Conservation (phyloP, 352 stramenopile species). For the Phytophthora nicotianae region DNA sequence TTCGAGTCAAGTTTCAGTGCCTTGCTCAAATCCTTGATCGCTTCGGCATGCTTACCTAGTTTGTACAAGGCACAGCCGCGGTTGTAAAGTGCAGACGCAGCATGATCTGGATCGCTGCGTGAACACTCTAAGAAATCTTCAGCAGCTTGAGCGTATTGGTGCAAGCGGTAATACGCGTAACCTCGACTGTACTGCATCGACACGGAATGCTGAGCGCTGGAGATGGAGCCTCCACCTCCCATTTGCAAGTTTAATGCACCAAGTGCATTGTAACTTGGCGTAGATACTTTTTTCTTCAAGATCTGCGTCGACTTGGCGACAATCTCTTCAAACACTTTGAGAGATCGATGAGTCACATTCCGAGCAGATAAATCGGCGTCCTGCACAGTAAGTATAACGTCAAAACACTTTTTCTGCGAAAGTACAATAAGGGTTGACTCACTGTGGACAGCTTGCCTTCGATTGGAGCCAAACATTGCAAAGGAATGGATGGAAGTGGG, state of each 20-base stretch:
- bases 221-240: constrained; percentile 14
- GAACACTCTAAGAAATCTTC: constrained; percentile 64
- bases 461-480: constrained; percentile 46
- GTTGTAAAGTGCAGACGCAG: constrained; percentile 58
- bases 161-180: constrained; percentile 62
- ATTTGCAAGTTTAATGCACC: constrained; percentile 3
- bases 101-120: constrained; percentile 42
- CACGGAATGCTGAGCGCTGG: constrained; percentile 44
- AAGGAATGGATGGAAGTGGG: constrained; percentile 25
- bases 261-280: constrained; percentile 8
- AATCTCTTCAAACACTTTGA: constrained; percentile 39
- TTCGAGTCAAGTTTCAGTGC: constrained; percentile 72
- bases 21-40: constrained; percentile 58
- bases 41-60: constrained; percentile 46
- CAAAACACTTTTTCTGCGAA: no score
- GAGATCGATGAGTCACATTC: constrained; percentile 46
- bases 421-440: not conserved
- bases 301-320: constrained; percentile 41
- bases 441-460: constrained; percentile 43
- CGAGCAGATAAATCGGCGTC: constrained; percentile 55
- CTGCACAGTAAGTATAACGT: constrained; percentile 20
- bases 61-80: constrained; percentile 67
- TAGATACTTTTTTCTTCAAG: constrained; percentile 50
- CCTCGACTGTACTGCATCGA: constrained; percentile 54
- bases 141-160: constrained; percentile 50